Evolutionary conservation across 2,329 filamentous ascomycete species (phyloP).

Genomic region (Fusarium sp.): DNA sequence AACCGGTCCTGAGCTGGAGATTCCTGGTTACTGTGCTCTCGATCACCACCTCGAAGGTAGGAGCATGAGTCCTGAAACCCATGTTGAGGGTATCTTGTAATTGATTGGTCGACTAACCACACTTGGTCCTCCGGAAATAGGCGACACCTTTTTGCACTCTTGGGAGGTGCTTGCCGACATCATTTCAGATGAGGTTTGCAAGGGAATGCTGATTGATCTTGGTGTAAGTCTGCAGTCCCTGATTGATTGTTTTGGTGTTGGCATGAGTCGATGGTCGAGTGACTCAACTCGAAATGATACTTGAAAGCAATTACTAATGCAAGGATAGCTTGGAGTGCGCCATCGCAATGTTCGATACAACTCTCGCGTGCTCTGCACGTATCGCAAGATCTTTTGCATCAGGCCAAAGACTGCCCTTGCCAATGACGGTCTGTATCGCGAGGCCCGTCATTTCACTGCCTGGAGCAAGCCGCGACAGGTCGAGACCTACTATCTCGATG

Average conservation of each 20-base stretch:
- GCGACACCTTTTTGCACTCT: constrained; percentile 50
- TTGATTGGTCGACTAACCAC: neutral
- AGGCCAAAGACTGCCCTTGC: constrained; percentile 46
- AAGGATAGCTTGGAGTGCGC: constrained; percentile 16
- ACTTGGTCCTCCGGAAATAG: constrained; percentile 41
- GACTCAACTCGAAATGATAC: neutral
- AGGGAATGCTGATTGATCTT: constrained; percentile 46
- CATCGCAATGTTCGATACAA: constrained; percentile 53
- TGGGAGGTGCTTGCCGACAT: constrained; percentile 48
- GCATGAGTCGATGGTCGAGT: neutral
- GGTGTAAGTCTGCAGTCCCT: constrained; percentile 18
- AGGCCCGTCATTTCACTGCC: neutral
- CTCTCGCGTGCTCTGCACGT: constrained; percentile 48
- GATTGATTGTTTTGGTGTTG: neutral
- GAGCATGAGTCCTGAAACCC: neutral
- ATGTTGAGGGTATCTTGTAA: neutral
- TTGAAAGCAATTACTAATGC: neutral
- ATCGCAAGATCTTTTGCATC: constrained; percentile 31
- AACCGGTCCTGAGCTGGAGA: neutral
- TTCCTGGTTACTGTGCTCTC: neutral
- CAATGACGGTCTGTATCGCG: neutral
- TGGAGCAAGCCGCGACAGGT: constrained; percentile 14
- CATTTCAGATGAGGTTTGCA: constrained; percentile 43
- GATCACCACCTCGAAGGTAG: neutral
- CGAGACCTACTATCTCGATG: constrained; percentile 42